Percentiles rank a stretch among this genome's conserved stretches.
Conservation (phyloP, 148 eudicot species). For the Bassia scoparia region DNA sequence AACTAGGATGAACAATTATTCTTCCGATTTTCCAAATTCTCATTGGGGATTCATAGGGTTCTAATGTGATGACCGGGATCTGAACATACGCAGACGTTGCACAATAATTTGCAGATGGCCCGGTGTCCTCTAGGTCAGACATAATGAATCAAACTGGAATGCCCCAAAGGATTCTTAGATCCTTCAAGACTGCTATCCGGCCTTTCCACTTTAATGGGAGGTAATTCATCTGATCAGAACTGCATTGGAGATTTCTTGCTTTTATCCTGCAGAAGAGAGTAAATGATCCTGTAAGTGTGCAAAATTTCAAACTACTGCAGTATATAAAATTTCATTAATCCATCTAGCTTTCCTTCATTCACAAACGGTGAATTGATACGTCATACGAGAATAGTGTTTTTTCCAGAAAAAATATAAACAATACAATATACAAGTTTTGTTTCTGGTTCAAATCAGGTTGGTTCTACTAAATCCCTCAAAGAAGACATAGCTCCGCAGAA, state of each 20-base stretch:
- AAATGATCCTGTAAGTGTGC: neutral
- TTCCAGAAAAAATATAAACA: neutral
- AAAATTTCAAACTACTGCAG: neutral
- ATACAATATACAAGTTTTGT: neutral
- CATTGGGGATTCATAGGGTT: constrained; percentile 1
- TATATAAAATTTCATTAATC: too few species aligned
- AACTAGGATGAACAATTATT: neutral
- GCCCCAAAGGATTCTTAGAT: constrained; percentile 83
- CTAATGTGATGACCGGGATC: constrained; percentile 67
- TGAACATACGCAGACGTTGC: constrained; percentile 89
- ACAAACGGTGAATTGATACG: too few species aligned
- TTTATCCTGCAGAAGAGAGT: constrained; percentile 47
- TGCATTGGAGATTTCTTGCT: constrained; percentile 96
- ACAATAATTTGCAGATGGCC: constrained; percentile 94
- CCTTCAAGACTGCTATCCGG: constrained; percentile 87
- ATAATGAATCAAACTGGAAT: constrained; percentile 91
- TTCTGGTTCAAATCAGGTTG: neutral
- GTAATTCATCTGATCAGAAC: constrained; percentile 88
- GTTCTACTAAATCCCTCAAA: neutral
- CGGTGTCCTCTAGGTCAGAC: constrained; percentile 74
- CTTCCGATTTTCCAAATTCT: neutral
- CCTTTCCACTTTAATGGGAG: constrained; percentile 93
- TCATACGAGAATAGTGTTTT: too few species aligned
- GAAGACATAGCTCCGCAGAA: neutral
- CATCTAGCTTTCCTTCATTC: too few species aligned